Evolutionary conservation across 306 rosid species (phyloP).

Genomic region (Ammopiptanthus mongolicus): DNA sequence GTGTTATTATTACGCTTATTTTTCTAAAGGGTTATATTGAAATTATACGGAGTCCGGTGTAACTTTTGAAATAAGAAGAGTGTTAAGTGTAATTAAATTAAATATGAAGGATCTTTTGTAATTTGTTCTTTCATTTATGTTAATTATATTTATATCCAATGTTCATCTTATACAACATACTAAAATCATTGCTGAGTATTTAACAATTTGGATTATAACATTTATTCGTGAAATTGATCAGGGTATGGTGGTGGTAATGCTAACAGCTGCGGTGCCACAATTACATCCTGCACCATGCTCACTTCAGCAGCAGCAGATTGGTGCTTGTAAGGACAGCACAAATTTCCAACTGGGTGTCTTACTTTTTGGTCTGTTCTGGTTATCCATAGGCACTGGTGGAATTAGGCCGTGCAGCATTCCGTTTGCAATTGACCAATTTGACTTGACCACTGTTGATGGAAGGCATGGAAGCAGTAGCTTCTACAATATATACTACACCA

Average conservation of each 20-base stretch:
- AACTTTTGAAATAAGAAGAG: no score
- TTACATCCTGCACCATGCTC: slow-evolving; percentile 62
- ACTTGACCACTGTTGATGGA: slow-evolving; percentile 43
- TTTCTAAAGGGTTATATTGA: no score
- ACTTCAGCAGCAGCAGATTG: not conserved
- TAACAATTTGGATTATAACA: not conserved
- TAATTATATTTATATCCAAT: not conserved
- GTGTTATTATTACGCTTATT: no score
- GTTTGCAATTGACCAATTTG: slow-evolving; percentile 48
- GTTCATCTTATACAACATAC: not conserved
- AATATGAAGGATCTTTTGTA: no score
- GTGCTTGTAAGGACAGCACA: slow-evolving; percentile 28
- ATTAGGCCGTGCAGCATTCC: slow-evolving; percentile 36
- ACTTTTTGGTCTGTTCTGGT: slow-evolving; percentile 29
- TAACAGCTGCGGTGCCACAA: slow-evolving; percentile 48
- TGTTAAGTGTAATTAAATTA: no score
- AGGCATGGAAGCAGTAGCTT: slow-evolving; percentile 41
- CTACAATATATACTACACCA: slow-evolving; percentile 45
- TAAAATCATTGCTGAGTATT: not conserved
- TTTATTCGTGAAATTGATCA: not conserved
- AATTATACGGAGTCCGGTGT: no score
- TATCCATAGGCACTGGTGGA: slow-evolving; percentile 30
- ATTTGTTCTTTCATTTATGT: no score
- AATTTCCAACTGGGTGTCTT: slow-evolving; percentile 30
- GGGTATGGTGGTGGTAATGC: slow-evolving; percentile 57